Evolutionary conservation across 2,329 filamentous ascomycete genomes (phyloP).

Genomic region (Colletotrichum paranaense): DNA sequence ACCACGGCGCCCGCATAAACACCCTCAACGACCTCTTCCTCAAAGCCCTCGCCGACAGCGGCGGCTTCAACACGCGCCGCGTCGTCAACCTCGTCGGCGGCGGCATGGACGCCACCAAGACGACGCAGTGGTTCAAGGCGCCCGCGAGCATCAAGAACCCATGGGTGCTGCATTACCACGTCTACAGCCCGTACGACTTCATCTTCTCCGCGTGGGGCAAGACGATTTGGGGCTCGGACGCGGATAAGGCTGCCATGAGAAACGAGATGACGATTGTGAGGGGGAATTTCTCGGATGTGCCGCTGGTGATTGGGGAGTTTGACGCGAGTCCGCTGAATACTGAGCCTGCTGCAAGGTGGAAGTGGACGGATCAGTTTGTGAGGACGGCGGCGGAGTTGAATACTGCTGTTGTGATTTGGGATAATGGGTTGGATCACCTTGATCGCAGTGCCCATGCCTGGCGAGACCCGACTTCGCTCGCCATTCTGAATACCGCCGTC

Average conservation of each 20-base stretch:
- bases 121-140: constrained; percentile 63
- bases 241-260: constrained; percentile 61
- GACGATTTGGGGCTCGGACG: constrained; percentile 68
- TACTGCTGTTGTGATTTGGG: constrained; percentile 66
- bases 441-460: constrained; percentile 60
- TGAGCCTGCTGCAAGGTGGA: constrained; percentile 67
- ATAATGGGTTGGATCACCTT: constrained; percentile 68
- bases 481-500: constrained; percentile 58
- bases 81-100: constrained; percentile 67
- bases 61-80: constrained; percentile 65
- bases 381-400: constrained; percentile 60
- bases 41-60: constrained; percentile 61
- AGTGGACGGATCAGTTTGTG: constrained; percentile 66
- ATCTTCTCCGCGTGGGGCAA: constrained; percentile 66
- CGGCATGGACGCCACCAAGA: constrained; percentile 60
- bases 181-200: constrained; percentile 67
- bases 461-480: constrained; percentile 60
- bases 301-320: constrained; percentile 69
- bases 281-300: constrained; percentile 65
- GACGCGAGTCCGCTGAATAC: constrained; percentile 60
- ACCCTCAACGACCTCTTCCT: constrained; percentile 68
- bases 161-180: constrained; percentile 71
- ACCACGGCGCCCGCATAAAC: constrained; percentile 62
- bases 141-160: constrained; percentile 63
- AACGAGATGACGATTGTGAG: constrained; percentile 62